Evolutionary conservation across 1,139 yeast species (phyloP).

Genomic region (Sugiyamaella sp.): DNA sequence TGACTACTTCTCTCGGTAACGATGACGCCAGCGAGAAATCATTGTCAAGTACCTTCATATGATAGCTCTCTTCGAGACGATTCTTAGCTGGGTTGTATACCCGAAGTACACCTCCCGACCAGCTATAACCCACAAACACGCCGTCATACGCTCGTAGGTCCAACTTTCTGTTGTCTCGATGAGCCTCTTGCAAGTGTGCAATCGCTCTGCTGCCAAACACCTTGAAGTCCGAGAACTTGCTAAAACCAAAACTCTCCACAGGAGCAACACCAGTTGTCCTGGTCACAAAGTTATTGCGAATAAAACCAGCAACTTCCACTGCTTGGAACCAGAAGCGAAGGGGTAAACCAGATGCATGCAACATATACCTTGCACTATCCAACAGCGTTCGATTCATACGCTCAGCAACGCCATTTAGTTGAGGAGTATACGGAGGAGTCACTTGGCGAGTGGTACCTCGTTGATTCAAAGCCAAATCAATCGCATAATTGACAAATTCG

Average conservation of each 20-base stretch:
- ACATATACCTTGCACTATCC: not conserved
- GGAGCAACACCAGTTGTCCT: not conserved
- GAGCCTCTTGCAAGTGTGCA: not conserved
- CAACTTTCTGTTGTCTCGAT: not conserved
- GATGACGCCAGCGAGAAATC: not conserved
- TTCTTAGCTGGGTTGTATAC: not conserved
- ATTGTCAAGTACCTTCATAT: not conserved
- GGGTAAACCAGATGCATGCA: not conserved
- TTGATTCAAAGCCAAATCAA: no score
- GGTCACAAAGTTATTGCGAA: not conserved
- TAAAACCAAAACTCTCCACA: not conserved
- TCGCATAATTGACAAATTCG: not conserved
- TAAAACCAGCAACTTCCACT: not conserved
- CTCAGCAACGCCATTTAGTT: not conserved
- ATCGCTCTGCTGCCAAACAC: not conserved
- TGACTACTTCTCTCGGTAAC: not conserved
- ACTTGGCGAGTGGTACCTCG: not conserved
- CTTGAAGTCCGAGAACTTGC: not conserved
- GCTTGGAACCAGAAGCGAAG: slow-evolving; percentile 1
- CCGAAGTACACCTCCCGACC: not conserved
- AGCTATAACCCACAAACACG: not conserved
- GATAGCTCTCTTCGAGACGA: not conserved
- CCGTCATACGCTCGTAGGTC: not conserved
- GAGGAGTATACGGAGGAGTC: not conserved
- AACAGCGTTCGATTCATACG: not conserved